A percentile compares a stretch with the other conserved stretches of the same genome.
These are phyloP conservation scores for Ophiostoma ips DNA, from an alignment of 2,329 filamentous ascomycete genomes.

Conservation along the genomic window DNA sequence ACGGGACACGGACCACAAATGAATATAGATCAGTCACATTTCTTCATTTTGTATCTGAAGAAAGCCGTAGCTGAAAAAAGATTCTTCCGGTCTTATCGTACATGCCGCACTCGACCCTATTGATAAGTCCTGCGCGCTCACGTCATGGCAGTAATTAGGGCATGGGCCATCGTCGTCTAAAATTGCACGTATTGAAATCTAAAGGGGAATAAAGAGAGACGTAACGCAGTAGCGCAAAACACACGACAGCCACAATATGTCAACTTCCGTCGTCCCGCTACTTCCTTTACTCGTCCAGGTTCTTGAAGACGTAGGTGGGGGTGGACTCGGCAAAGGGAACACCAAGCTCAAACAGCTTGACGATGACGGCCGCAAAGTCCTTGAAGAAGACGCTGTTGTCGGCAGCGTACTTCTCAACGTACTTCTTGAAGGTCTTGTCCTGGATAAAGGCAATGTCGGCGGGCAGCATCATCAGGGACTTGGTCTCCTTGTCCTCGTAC, in stretches of 20 bases:
- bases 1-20: too few relatives aligned
- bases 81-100: too few relatives aligned
- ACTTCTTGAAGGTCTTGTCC: slow-evolving; percentile 73
- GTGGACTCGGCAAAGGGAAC: slow-evolving; percentile 65
- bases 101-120: too few relatives aligned
- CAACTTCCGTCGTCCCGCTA: too few relatives aligned
- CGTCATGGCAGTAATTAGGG: background rate
- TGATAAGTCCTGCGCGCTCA: too few relatives aligned
- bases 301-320: slow-evolving; percentile 54
- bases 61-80: too few relatives aligned
- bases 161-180: background rate
- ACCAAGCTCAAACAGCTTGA: slow-evolving; percentile 83
- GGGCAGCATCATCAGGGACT: slow-evolving; percentile 94
- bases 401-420: slow-evolving; percentile 78
- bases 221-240: background rate
- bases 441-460: slow-evolving; percentile 76
- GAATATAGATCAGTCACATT: too few relatives aligned
- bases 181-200: background rate
- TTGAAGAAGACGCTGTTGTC: slow-evolving; percentile 87
- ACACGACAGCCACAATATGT: background rate
- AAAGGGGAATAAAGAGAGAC: background rate
- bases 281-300: slow-evolving; percentile 23
- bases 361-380: slow-evolving; percentile 68
- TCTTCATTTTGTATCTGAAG: too few relatives aligned
- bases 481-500: slow-evolving; percentile 76